Base-by-base conservation (phyloP, 2,329 filamentous ascomycete genomes). In the Westerdykella sp. region DNA sequence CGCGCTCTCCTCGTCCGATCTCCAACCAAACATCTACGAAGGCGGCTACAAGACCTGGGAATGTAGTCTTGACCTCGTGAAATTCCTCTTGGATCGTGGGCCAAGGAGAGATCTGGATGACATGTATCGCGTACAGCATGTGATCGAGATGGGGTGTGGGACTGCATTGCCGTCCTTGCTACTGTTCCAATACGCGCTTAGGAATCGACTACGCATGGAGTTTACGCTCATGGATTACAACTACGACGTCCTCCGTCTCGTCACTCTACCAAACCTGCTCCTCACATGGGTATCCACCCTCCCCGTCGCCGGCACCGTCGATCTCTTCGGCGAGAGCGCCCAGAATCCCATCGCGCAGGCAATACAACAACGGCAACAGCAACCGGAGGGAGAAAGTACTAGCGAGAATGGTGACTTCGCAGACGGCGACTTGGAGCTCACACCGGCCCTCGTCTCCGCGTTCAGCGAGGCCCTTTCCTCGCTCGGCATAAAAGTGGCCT, bases 1-100 rank as follows among this genome's bases (percentile, higher is more conserved):
- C 1, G 73, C 74, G 1, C 70, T 87, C 30, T 82, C 80, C 32
- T 74, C 77, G 48, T 81, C 85, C 50, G 87, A 93, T 65, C 82
- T 93, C 51, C 84, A 81, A 64, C 85, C 85, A 43, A 86, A 86
- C 40, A 79, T 91, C 46, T 93, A 93, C 67, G 87, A 93, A 68
- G 87, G 87, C 44, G 87, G 87, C 18, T 89, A 91, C 71, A 93
- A 93, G 71, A 90, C 84, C 57, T 93, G 87, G 87, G 87, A 93
- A 69, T 90, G 86, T 68, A 87, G 84, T 46, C 74, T 89, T 41
- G 87, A 93, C 62, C 73, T 93, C 14, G 84, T 87, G 40, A 85
- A 81, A 59, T 79, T 84, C 39, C 60, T 75, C 1, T 62, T 75
- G 1, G 72, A 74, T 41, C 67, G 71, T 6, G 73, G 73, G 4